These are phyloP conservation scores for Akanthomyces muscarius DNA, from an alignment of 2,329 filamentous ascomycete species.

Conservation along the genomic window DNA sequence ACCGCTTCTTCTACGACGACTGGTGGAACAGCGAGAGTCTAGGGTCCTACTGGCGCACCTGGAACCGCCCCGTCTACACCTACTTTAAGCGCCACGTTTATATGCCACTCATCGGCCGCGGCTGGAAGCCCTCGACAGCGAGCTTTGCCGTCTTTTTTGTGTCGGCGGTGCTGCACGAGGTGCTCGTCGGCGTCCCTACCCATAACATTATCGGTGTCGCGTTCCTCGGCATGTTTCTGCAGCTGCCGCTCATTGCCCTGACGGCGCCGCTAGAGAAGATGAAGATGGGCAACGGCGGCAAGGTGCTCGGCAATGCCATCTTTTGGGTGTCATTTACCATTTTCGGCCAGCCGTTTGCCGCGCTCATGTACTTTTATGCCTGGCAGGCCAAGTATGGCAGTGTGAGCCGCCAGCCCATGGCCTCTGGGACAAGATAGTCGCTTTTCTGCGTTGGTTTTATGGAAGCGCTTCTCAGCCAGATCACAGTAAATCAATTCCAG, in stretches of 20 bases:
- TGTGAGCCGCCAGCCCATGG: constrained; percentile 50
- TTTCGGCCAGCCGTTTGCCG: constrained; percentile 89
- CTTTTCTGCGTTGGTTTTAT: background rate
- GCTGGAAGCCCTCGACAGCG: constrained; percentile 66
- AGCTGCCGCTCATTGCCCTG: constrained; percentile 80
- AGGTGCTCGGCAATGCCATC: constrained; percentile 82
- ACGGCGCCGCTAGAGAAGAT: constrained; percentile 78
- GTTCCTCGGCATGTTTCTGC: constrained; percentile 89
- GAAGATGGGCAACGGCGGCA: constrained; percentile 65
- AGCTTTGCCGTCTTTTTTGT: constrained; percentile 82
- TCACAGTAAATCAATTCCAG: background rate
- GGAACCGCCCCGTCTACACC: constrained; percentile 96
- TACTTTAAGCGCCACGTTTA: constrained; percentile 97
- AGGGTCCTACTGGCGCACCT: constrained; percentile 87
- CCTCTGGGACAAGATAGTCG: constrained; percentile 8
- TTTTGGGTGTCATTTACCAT: constrained; percentile 98
- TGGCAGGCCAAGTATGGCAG: constrained; percentile 98
- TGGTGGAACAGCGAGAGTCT: constrained; percentile 96
- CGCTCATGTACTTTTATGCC: constrained; percentile 92
- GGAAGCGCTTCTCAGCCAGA: constrained; percentile 5
- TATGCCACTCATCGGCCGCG: constrained; percentile 78
- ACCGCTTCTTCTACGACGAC: constrained; percentile 91
- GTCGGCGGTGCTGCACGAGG: constrained; percentile 84
- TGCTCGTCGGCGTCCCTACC: constrained; percentile 89
- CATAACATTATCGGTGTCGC: constrained; percentile 92